Conservation (phyloP, 345 rosid species). For the Eucalyptus globulus region DNA sequence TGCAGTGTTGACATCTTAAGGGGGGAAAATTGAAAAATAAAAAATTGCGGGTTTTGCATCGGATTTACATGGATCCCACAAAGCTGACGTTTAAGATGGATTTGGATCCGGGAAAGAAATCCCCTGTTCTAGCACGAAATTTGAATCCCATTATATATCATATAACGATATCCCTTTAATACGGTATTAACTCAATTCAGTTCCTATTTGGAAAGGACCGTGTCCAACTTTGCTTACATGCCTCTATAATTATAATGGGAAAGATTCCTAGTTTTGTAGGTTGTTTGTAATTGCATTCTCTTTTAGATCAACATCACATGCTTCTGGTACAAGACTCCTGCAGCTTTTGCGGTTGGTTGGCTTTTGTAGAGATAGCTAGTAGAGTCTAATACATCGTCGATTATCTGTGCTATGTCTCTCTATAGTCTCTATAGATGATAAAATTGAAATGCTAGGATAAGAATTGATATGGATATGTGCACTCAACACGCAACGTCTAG, state of each 20-base stretch:
- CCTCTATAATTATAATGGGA: not conserved
- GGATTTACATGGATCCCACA: not conserved
- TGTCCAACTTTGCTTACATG: not conserved
- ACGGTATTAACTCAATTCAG: not conserved
- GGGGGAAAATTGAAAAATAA: not conserved
- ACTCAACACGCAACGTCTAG: rapidly evolving
- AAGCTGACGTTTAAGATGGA: not conserved
- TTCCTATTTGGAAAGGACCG: not conserved
- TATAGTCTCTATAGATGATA: not conserved
- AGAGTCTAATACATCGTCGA: not conserved
- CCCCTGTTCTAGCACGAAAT: not conserved
- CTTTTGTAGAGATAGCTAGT: not conserved
- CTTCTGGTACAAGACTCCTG: not conserved
- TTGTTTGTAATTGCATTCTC: not conserved
- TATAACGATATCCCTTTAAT: not conserved
- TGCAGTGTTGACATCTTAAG: not conserved
- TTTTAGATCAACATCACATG: not conserved
- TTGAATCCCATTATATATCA: not conserved
- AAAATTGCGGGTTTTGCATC: not conserved
- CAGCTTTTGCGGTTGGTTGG: not conserved
- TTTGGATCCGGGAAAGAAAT: not conserved
- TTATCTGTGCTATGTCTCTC: not conserved
- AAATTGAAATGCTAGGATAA: not conserved
- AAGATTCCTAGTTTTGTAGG: not conserved
- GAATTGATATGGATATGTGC: not conserved